Base-by-base conservation (phyloP, 495 filamentous ascomycete species). In the Pseudevernia furfuracea region DNA sequence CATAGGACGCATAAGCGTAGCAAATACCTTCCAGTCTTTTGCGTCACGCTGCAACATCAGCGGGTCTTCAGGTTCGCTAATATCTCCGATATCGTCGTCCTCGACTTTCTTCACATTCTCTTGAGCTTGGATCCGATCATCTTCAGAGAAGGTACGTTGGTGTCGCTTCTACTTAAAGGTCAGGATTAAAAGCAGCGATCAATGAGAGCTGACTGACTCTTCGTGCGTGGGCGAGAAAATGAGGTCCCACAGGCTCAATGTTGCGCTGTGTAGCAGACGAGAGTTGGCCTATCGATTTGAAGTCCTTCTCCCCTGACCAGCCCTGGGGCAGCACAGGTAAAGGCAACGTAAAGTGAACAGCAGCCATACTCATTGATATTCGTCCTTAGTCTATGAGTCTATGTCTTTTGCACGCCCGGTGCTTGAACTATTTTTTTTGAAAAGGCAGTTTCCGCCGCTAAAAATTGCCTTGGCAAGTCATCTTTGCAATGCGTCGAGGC, bases 191-290 rank as follows among this genome's bases (percentile, higher is more conserved):
- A 39, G 36, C 39, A 46, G 17, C 46, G 37, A 14, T 61, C 36
- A 30, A 65, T 36, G 41, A 59, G 46, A 74, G 30, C 15, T 49
- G 10, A 39, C 75, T 55, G 82, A 93, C 91, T 73, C 94, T 86
- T 75, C 94, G 90, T 69, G 94, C 94, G 76, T 97, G 91, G 66
- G 94, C 95, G 52, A 98, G 87, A 82, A 97, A 98, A 80, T 97
- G 89, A 74, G 93, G 93, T 67, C 94, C 94, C 67, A 97, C 89
- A 58, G 94, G 91, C 81, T 97, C 95, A 69, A 98, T 82, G 66
- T 88, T 91, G 64, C 92, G 87, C 78, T 90, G 85, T 32, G 83
- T 88, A 28, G 90, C 82, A 46, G 79, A 78, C 58, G 87, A 88
- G 64, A 93, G 76, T 61, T 79, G 77, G 69, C 86, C 87, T 61